Conservation (phyloP, 768 basidiomycete species). For the Boletus coccyginus region DNA sequence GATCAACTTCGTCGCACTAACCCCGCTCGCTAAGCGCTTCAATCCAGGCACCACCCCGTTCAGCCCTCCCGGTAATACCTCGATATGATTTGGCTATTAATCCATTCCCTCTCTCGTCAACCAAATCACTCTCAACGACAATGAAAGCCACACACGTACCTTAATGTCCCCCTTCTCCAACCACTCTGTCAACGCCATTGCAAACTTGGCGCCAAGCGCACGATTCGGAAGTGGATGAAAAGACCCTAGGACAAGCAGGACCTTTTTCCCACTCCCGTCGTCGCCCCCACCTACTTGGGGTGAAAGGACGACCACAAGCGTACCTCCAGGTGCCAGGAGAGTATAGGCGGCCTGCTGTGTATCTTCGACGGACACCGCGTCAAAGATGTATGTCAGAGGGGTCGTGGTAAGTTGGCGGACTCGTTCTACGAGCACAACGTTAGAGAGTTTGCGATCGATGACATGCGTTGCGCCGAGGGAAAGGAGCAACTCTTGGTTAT, state of each 20-base stretch:
- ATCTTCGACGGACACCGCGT: slow-evolving; percentile 29
- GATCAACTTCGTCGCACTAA: slow-evolving; percentile 41
- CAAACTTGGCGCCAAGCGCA: slow-evolving; percentile 9
- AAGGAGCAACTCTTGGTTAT: slow-evolving; percentile 29
- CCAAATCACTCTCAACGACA: neutral
- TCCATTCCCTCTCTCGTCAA: neutral
- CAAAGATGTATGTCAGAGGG: slow-evolving; percentile 17
- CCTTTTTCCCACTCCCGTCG: neutral
- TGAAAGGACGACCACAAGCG: slow-evolving; percentile 11
- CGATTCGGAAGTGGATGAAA: slow-evolving; percentile 3
- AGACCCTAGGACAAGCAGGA: neutral
- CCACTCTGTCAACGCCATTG: slow-evolving; percentile 10
- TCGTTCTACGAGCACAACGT: neutral
- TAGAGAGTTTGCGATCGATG: slow-evolving; percentile 28
- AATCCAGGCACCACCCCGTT: slow-evolving; percentile 33
- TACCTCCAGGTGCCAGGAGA: slow-evolving; percentile 30
- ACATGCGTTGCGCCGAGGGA: slow-evolving; percentile 37
- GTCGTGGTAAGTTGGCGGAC: neutral
- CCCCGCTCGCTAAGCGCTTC: slow-evolving; percentile 26
- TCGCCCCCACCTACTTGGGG: neutral
- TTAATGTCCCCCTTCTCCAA: slow-evolving; percentile 15
- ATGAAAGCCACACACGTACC: slow-evolving; percentile 3
- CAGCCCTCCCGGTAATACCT: slow-evolving; percentile 38
- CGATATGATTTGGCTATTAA: slow-evolving; percentile 35
- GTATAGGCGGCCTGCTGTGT: slow-evolving; percentile 33